Base-by-base conservation (phyloP, 176 grass and related monocot species). In the Triticum turgidum region DNA sequence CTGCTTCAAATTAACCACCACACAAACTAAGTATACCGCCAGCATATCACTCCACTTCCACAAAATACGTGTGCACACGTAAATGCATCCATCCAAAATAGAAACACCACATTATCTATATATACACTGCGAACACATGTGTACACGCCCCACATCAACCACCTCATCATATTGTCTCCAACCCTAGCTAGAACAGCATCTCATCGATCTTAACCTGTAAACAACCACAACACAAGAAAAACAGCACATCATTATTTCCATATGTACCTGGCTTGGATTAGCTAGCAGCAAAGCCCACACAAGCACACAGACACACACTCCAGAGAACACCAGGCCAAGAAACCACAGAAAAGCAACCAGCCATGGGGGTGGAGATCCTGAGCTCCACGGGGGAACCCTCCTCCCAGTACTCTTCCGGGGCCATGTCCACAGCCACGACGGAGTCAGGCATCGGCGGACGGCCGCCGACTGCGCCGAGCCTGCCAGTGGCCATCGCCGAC, bases 401-500 rank as follows among this genome's bases (percentile, higher is more conserved):
- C 27, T 62, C 84, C 13, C 63, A 73, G 7, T 37, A 76, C 80
- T 90, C 56, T 22, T 77, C 89, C 52, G 54, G 63, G 22, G 71
- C 71, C 32, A 64, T 42, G 24, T 91, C 90, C 64, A 91, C 90
- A 3, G 90, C 90, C 42, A 91, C 90, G 5, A 91, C 86, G 3
- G 90, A 78, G 42, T 86, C 90, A 33, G 65, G 56, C 18, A 82
- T 25, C 13, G 42, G 20, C 18, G 42, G 20, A 25, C 90, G 69
- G 65, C 72, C 4, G 20, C 32, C 35, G 4, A 59, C 49, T n/a
- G 51, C n/a, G 12, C 71, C 32, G 21, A 54, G 35, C 20, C 54
- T 63, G 0, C 82, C 65, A 6, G 58, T 18, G 1, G 33, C 4
- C 0, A 13, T 15, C 39, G 45, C 20, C 65, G 61, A 88, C 27